phyloP scores from a whole-genome alignment of 495 filamentous ascomycete species.

The Neurospora africana region DNA sequence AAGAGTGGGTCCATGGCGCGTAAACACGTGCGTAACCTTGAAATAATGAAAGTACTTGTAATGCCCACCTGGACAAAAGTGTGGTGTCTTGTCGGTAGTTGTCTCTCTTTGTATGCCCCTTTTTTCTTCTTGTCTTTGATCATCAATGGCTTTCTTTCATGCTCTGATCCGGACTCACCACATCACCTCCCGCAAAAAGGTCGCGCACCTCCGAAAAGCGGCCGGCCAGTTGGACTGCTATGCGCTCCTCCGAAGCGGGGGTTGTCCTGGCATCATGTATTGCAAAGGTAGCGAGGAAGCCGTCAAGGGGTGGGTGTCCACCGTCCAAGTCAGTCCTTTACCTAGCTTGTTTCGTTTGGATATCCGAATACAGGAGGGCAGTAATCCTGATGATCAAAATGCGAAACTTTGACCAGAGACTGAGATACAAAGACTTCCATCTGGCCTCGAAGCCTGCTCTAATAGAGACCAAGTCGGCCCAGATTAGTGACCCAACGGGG shows the following conservation, averaged over 20 bases:
- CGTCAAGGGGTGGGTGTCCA: slow-evolving; percentile 21
- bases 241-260: slow-evolving; percentile 55
- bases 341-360: background rate
- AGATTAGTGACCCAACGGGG: slow-evolving; percentile 7
- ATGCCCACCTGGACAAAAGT: background rate
- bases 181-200: slow-evolving; percentile 73
- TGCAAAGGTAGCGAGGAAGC: slow-evolving; percentile 48
- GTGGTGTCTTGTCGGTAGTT: background rate
- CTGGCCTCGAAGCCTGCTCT: slow-evolving; percentile 15
- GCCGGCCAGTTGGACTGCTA: slow-evolving; percentile 45
- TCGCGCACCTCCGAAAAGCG: slow-evolving; percentile 53
- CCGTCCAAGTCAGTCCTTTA: slow-evolving; percentile 18
- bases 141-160: slow-evolving; percentile 30
- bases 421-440: slow-evolving; percentile 25
- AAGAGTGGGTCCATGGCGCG: background rate
- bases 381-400: background rate
- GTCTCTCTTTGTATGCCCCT: background rate
- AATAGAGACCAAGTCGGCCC: slow-evolving; percentile 2
- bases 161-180: slow-evolving; percentile 70
- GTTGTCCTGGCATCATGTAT: slow-evolving; percentile 68
- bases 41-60: background rate
- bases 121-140: background rate
- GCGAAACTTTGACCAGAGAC: slow-evolving; percentile 6
- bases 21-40: background rate
- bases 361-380: background rate